Base-by-base conservation (phyloP, 2,329 filamentous ascomycete species). In the Macroventuria anomochaeta region DNA sequence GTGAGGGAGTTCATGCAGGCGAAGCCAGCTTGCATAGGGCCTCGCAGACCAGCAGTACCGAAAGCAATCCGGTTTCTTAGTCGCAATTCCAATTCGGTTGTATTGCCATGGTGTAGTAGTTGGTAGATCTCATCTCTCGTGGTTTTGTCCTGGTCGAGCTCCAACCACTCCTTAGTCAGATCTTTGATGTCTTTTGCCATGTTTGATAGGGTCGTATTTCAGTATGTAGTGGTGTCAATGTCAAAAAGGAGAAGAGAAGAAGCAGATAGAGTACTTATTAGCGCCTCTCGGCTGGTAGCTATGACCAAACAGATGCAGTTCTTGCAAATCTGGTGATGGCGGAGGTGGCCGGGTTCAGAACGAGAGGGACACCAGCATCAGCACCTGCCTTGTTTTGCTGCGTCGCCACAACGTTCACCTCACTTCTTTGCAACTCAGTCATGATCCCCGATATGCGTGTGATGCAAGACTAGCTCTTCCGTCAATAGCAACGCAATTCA, bases 21-120 rank as follows among this genome's bases (percentile, higher is more conserved):
- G 68, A 87, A 88, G 5, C 85, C 85, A 37, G 85, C 85, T 62
- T 85, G 81, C 85, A 88, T 88, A 31, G 80, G 79, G n/a, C 83
- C 84, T 38, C 85, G 79, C 7, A 88, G 76, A 34, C 85, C 85
- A 32, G 84, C 83, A 5, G 84, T 87, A 20, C 85, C 85, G 60
- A 87, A 87, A 37, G 83, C 79, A 54, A 87, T 86, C 21, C 83
- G 80, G 21, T 78, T 77, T 3, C 77, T 72, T 18, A 87, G 77
- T 33, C 83, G 79, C 49, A 72, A 75, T 56, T 84, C 79, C 5
- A 87, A 75, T 57, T 84, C 82, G 7, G 66, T 60, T 2, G 71
- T 68, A 52, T 83, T 71, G 29, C 76, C 72, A 23, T 77, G 60
- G 28, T 77, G 74, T 15, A 82, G 75, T 23, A 87, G 75, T 17